These are phyloP conservation scores for Calonectria naviculata DNA, from an alignment of 2,329 filamentous ascomycete species.

Conservation along the genomic window DNA sequence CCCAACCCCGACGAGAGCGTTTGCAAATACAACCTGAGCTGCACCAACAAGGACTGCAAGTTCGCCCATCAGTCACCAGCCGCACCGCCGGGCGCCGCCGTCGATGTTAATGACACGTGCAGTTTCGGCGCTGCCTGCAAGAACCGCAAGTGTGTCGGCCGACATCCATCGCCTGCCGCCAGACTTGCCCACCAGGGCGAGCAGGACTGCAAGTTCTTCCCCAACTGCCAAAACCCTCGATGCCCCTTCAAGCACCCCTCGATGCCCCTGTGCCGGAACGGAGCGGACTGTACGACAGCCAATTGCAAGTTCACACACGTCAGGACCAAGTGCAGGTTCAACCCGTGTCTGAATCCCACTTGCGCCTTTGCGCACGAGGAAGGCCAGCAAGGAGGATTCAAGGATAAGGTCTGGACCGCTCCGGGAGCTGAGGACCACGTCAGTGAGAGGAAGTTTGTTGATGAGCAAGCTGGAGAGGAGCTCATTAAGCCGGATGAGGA, in stretches of 20 bases:
- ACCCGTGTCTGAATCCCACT: constrained; percentile 87
- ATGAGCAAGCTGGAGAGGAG: constrained; percentile 76
- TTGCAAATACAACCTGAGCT: constrained; percentile 91
- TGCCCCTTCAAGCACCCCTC: constrained; percentile 92
- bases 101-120: constrained; percentile 86
- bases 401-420: constrained; percentile 92
- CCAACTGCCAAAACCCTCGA: constrained; percentile 87
- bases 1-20: constrained; percentile 73
- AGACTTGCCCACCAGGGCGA: constrained; percentile 83
- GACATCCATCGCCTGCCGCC: constrained; percentile 91
- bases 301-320: constrained; percentile 93
- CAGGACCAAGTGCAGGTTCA: constrained; percentile 88
- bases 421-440: constrained; percentile 71
- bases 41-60: constrained; percentile 89
- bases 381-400: constrained; percentile 86
- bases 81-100: constrained; percentile 78
- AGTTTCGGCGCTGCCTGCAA: constrained; percentile 92
- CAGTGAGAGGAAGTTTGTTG: constrained; percentile 89
- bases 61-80: constrained; percentile 96
- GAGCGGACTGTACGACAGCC: constrained; percentile 83
- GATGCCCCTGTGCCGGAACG: constrained; percentile 90
- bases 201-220: constrained; percentile 90
- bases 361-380: constrained; percentile 93
- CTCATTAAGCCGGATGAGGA: constrained; percentile 72
- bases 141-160: constrained; percentile 91